Conservation (phyloP, 768 basidiomycete species). For the Podaxis pistillaris region DNA sequence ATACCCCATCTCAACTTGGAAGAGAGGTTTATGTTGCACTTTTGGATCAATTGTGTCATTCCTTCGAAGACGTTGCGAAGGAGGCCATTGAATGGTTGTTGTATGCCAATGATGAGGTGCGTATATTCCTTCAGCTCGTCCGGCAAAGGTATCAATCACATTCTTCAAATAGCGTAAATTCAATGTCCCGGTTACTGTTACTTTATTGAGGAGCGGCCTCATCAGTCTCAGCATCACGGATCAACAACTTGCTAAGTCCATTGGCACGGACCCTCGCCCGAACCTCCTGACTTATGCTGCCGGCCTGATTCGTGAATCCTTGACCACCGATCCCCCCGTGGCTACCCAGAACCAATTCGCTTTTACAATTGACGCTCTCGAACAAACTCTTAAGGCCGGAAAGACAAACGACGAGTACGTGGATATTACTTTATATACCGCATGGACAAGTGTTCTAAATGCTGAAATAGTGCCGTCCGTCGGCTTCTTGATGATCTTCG, state of each 20-base stretch:
- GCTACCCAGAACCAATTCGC: constrained; percentile 79
- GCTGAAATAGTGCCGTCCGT: constrained; percentile 55
- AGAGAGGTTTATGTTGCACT: constrained; percentile 92
- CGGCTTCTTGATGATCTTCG: constrained; percentile 81
- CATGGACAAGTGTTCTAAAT: constrained; percentile 3
- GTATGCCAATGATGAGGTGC: constrained; percentile 93
- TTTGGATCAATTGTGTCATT: constrained; percentile 83
- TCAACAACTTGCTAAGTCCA: constrained; percentile 83
- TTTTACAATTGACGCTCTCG: constrained; percentile 78
- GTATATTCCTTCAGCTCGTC: constrained; percentile 22
- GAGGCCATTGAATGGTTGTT: constrained; percentile 97
- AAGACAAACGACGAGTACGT: constrained; percentile 87
- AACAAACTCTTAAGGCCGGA: constrained; percentile 66
- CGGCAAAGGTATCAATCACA: constrained; percentile 9
- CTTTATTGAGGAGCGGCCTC: constrained; percentile 81
- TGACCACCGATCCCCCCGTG: constrained; percentile 77
- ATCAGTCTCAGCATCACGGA: constrained; percentile 79
- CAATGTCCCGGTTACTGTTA: constrained; percentile 91
- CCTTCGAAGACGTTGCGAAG: constrained; percentile 90
- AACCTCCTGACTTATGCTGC: constrained; percentile 80
- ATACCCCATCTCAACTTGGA: constrained; percentile 80
- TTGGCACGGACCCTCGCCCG: constrained; percentile 76
- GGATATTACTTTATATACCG: constrained; percentile 1
- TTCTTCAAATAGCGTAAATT: constrained; percentile 74
- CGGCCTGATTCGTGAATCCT: constrained; percentile 81